phyloP scores from a whole-genome alignment of 164 flowering plant species.

The Aristolochia contorta region DNA sequence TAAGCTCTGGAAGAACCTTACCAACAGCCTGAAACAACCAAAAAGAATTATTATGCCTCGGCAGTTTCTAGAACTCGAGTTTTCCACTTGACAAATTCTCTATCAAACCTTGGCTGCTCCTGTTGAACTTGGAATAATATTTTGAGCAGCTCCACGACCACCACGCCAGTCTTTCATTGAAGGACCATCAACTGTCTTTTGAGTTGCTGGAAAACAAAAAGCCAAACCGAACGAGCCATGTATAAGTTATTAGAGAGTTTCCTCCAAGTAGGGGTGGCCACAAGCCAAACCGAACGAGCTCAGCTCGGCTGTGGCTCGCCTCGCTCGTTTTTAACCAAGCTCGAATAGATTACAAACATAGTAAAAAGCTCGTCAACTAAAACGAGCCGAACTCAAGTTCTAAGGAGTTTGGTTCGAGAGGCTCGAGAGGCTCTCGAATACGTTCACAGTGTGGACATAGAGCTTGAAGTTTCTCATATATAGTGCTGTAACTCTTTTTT shows the following conservation, averaged over 20 bases:
- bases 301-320: too few species aligned
- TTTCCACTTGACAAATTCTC: not conserved
- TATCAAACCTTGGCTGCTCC: slow-evolving; percentile 94
- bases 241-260: not conserved
- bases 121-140: slow-evolving; percentile 97
- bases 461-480: too few species aligned
- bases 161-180: slow-evolving; percentile 99
- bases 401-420: too few species aligned
- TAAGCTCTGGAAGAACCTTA: slow-evolving; percentile 92
- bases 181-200: slow-evolving; percentile 96
- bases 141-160: slow-evolving; percentile 93
- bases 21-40: slow-evolving; percentile 71
- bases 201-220: slow-evolving; percentile 65
- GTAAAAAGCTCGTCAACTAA: too few species aligned
- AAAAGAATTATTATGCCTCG: slow-evolving; percentile 1
- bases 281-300: too few species aligned
- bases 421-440: too few species aligned
- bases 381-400: too few species aligned
- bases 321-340: too few species aligned
- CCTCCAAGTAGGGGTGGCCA: too few species aligned
- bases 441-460: too few species aligned
- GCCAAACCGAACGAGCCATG: not conserved
- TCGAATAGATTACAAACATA: too few species aligned
- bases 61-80: not conserved
- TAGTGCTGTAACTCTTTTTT: too few species aligned